Conservation (phyloP, 1,139 yeast species). For the Lodderomyces pseudojiufengensis region DNA sequence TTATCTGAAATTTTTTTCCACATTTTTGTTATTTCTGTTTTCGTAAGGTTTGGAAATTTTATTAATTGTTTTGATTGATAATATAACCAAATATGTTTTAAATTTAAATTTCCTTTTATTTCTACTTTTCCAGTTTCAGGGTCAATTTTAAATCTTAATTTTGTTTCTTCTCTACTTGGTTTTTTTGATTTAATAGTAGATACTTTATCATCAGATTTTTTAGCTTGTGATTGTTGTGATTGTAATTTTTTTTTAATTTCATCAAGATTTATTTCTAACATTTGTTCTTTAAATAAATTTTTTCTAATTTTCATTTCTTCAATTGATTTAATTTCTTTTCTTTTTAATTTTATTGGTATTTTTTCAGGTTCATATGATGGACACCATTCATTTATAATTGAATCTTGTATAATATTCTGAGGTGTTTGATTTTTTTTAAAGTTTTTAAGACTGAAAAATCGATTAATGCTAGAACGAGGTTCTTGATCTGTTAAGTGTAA, state of each 20-base stretch:
- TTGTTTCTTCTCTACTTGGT: background rate
- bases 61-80: too few relatives aligned
- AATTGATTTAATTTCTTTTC: background rate
- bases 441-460: background rate
- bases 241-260: background rate
- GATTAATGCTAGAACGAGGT: slow-evolving; percentile 11
- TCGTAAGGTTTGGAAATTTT: background rate
- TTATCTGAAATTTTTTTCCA: slow-evolving; percentile 27
- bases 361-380: background rate
- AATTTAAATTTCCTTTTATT: background rate
- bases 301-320: background rate
- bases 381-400: slow-evolving; percentile 7
- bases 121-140: background rate
- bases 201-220: background rate
- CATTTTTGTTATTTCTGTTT: background rate
- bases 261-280: background rate
- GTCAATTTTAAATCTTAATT: slow-evolving; percentile 2
- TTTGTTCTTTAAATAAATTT: background rate
- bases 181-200: background rate
- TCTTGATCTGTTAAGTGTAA: slow-evolving; percentile 12
- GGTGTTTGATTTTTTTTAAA: background rate
- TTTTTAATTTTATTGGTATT: background rate
- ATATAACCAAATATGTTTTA: background rate
- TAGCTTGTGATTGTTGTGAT: too few relatives aligned
- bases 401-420: slow-evolving; percentile 3